Evolutionary conservation across 352 stramenopile species (phyloP).

Genomic region (Thalassiosira ordinaria): DNA sequence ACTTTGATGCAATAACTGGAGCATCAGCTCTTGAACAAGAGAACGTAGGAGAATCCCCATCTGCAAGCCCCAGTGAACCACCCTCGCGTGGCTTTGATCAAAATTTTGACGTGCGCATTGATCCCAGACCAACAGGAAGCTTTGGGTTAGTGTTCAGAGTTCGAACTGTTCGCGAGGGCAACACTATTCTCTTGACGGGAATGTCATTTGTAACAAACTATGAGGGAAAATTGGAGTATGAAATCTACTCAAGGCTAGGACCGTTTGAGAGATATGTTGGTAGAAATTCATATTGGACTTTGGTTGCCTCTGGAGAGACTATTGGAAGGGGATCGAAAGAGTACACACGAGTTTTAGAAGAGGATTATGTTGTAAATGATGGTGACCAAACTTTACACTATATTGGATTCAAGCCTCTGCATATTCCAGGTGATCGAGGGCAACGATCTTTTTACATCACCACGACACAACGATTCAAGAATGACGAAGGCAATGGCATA

Average conservation of each 20-base stretch:
- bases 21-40: constrained; percentile 10
- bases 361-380: not conserved
- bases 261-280: constrained; percentile 12
- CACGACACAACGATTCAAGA: constrained; percentile 19
- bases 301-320: constrained; percentile 29
- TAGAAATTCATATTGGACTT: too few relatives aligned
- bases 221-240: constrained; percentile 32
- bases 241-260: constrained; percentile 34
- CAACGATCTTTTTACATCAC: constrained; percentile 46
- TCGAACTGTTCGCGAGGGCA: not conserved
- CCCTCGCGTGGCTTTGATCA: constrained; percentile 21
- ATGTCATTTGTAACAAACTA: constrained; percentile 27
- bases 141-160: constrained; percentile 40
- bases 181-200: constrained; percentile 15
- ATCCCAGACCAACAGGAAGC: constrained; percentile 27
- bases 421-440: constrained; percentile 32
- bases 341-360: constrained; percentile 16
- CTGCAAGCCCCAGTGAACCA: constrained; percentile 5
- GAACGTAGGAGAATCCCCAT: constrained; percentile 7
- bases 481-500: constrained; percentile 5
- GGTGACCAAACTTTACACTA: not conserved
- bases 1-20: constrained; percentile 25
- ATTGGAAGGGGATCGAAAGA: constrained; percentile 6
- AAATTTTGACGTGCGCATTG: constrained; percentile 21
- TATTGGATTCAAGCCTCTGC: constrained; percentile 29